These are phyloP conservation scores for Trametes gibbosa DNA, from an alignment of 768 basidiomycete species.

Conservation along the genomic window DNA sequence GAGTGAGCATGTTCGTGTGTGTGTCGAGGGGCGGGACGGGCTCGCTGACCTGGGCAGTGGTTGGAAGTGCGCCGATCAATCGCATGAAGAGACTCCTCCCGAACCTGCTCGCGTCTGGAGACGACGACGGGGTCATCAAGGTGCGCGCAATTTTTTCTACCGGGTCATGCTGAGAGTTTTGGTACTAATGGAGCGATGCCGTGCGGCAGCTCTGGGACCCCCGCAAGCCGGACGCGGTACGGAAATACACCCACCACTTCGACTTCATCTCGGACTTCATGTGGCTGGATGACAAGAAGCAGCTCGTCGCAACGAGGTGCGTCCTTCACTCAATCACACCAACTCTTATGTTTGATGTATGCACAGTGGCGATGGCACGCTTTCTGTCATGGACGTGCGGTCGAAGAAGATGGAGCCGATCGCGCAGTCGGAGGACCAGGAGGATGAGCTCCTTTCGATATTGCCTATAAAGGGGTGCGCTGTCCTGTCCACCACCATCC, in stretches of 20 bases:
- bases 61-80: conserved; percentile 74
- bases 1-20: conserved; percentile 27
- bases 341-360: neutral
- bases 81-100: conserved; percentile 72
- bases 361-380: conserved; percentile 83
- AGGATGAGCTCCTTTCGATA: conserved; percentile 88
- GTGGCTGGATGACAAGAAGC: conserved; percentile 69
- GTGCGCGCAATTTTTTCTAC: conserved; percentile 34
- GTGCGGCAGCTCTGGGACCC: conserved; percentile 82
- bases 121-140: conserved; percentile 94
- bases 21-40: neutral
- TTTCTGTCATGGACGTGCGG: conserved; percentile 90
- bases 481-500: neutral
- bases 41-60: conserved; percentile 20
- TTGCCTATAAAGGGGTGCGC: conserved; percentile 78
- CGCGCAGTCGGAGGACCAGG: conserved; percentile 92
- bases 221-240: conserved; percentile 58
- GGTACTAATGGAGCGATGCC: no score
- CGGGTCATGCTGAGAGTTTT: no score
- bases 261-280: conserved; percentile 94
- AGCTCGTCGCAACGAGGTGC: conserved; percentile 78
- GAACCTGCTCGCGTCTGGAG: conserved; percentile 78
- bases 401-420: conserved; percentile 75
- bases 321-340: conserved; percentile 12
- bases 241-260: conserved; percentile 81